These are phyloP conservation scores for Lactifluus piperatus DNA, from an alignment of 768 basidiomycete genomes.

Conservation along the genomic window DNA sequence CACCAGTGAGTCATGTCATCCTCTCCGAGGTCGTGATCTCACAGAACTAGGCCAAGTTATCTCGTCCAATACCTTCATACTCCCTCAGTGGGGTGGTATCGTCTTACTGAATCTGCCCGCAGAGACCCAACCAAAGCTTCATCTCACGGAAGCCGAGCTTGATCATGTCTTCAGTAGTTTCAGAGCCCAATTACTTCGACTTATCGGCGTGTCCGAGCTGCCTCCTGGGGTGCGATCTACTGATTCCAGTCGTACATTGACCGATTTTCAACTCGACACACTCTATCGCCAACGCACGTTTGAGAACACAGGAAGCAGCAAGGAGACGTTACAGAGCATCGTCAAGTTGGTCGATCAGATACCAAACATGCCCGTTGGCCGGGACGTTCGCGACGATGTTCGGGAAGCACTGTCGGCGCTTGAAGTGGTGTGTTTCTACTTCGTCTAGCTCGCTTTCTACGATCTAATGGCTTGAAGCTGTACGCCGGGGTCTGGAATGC, in stretches of 20 bases:
- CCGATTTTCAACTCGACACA: slow-evolving; percentile 76
- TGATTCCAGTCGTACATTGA: slow-evolving; percentile 29
- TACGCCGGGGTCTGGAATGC: slow-evolving; percentile 33
- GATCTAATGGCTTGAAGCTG: slow-evolving; percentile 27
- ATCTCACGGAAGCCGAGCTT: slow-evolving; percentile 39
- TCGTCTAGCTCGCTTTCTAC: background rate
- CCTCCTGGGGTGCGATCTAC: slow-evolving; percentile 37
- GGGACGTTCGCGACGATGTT: slow-evolving; percentile 67
- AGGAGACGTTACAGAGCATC: slow-evolving; percentile 76
- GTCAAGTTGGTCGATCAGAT: slow-evolving; percentile 78
- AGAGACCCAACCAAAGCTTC: slow-evolving; percentile 25
- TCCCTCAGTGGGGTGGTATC: slow-evolving; percentile 93
- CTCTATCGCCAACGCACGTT: slow-evolving; percentile 59
- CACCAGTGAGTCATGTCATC: slow-evolving; percentile 32
- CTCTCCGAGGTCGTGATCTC: background rate
- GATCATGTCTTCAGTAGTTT: slow-evolving; percentile 53
- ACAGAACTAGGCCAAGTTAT: slow-evolving; percentile 36
- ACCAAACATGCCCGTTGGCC: slow-evolving; percentile 84
- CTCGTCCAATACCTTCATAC: slow-evolving; percentile 62
- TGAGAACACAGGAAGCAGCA: slow-evolving; percentile 58
- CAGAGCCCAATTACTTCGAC: slow-evolving; percentile 57
- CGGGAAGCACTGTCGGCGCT: slow-evolving; percentile 61
- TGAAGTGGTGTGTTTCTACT: slow-evolving; percentile 49
- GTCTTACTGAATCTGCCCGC: slow-evolving; percentile 58
- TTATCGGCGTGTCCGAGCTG: slow-evolving; percentile 72